phyloP scores from a whole-genome alignment of 192 early-diverging fungal species.

The Backusella parvicylindrica region DNA sequence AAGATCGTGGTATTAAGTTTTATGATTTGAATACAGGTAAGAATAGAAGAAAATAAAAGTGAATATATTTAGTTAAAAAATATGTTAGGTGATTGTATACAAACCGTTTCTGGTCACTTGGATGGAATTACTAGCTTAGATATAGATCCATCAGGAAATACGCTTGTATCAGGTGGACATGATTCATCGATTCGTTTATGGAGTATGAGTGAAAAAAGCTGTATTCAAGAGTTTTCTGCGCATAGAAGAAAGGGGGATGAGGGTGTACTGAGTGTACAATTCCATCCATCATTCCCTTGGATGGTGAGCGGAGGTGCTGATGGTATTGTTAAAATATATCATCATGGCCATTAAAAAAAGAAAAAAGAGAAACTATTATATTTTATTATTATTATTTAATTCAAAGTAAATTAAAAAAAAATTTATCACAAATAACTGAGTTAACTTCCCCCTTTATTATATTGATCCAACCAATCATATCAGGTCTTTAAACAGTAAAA shows the following conservation, averaged over 20 bases:
- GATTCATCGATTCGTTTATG: slow-evolving; percentile 76
- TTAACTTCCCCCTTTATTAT: no score
- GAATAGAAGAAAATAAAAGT: background rate
- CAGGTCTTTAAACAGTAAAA: no score
- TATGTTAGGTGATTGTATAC: slow-evolving; percentile 50
- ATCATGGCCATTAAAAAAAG: slow-evolving; percentile 23
- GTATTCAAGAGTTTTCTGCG: slow-evolving; percentile 70
- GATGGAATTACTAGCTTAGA: slow-evolving; percentile 65
- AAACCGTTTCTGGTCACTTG: slow-evolving; percentile 64
- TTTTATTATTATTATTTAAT: background rate
- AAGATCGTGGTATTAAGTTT: slow-evolving; percentile 71
- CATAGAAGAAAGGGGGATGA: slow-evolving; percentile 74
- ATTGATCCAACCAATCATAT: no score
- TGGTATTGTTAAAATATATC: slow-evolving; percentile 53
- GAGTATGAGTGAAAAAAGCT: slow-evolving; percentile 60
- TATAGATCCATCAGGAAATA: slow-evolving; percentile 58
- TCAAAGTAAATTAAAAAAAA: no score
- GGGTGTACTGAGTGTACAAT: slow-evolving; percentile 64
- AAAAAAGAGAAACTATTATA: background rate
- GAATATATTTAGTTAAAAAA: background rate
- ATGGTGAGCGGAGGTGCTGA: slow-evolving; percentile 59
- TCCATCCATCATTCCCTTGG: slow-evolving; percentile 51
- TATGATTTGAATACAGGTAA: slow-evolving; percentile 74
- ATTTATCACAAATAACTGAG: no score
- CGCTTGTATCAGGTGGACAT: slow-evolving; percentile 68